Conservation (phyloP, 2,329 filamentous ascomycete genomes). For the Phoma sp. region DNA sequence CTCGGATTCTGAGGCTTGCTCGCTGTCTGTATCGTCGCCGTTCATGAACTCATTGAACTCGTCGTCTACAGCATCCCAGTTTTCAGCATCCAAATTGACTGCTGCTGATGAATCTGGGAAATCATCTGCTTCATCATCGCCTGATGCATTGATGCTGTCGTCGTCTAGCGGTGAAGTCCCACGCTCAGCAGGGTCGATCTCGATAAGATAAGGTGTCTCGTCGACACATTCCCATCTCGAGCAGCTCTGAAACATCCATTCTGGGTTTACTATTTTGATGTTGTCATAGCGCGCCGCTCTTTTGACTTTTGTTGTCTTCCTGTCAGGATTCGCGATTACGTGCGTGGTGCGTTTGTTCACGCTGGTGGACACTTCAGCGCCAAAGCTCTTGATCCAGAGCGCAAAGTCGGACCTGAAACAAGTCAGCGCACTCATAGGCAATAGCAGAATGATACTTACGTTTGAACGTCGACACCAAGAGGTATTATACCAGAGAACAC, state of each 20-base stretch:
- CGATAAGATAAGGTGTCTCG: constrained; percentile 78
- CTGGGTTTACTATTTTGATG: constrained; percentile 89
- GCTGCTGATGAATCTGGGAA: constrained; percentile 30
- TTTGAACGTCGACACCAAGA: constrained; percentile 75
- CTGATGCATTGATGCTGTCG: constrained; percentile 50
- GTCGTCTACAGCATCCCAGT: constrained; percentile 63
- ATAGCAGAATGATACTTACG: constrained; percentile 43
- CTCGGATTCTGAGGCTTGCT: constrained; percentile 41
- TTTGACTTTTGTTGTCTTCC: constrained; percentile 88
- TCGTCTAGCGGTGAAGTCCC: constrained; percentile 47
- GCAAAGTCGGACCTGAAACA: constrained; percentile 74
- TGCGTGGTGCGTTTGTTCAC: constrained; percentile 67
- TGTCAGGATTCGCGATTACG: constrained; percentile 71
- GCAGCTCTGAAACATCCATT: constrained; percentile 87
- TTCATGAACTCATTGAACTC: constrained; percentile 78
- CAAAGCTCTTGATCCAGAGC: constrained; percentile 84
- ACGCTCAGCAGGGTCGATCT: constrained; percentile 72
- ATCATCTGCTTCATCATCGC: constrained; percentile 45
- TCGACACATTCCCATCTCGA: constrained; percentile 82
- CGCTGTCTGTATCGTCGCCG: constrained; percentile 45
- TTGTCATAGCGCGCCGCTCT: constrained; percentile 79
- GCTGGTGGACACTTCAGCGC: constrained; percentile 69
- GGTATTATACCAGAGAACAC: constrained; percentile 93
- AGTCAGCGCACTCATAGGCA: constrained; percentile 21
- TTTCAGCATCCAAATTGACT: constrained; percentile 35